Evolutionary conservation across 176 grass and related monocot species (phyloP).

Genomic region (Oryza glaberrima): DNA sequence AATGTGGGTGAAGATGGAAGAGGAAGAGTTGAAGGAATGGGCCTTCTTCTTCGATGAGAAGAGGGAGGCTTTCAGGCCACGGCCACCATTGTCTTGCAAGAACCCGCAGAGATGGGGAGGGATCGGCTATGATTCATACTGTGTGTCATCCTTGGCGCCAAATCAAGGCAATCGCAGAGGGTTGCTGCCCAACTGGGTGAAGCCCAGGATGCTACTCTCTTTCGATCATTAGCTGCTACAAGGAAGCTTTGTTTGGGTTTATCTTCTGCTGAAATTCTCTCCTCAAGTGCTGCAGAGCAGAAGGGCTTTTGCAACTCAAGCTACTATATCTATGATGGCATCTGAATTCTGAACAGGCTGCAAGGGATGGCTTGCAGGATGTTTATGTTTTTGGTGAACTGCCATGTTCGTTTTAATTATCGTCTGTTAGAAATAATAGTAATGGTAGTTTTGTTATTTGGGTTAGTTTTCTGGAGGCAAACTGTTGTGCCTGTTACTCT

Average conservation of each 20-base stretch:
- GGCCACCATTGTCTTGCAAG: not conserved
- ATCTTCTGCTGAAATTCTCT: not conserved
- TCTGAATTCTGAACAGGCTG: not conserved
- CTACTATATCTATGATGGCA: not conserved
- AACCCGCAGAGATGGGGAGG: not conserved
- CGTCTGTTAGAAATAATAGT: not conserved
- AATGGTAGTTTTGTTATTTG: not conserved
- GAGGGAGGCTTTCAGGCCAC: not conserved
- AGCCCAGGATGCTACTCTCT: not conserved
- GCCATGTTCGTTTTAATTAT: not conserved
- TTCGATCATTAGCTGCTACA: not conserved
- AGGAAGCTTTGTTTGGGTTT: too few relatives aligned
- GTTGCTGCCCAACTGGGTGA: not conserved
- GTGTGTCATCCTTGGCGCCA: not conserved
- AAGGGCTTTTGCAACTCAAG: not conserved
- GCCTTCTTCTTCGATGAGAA: not conserved
- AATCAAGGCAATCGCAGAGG: not conserved
- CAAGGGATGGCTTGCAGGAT: not conserved
- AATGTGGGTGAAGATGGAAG: not conserved
- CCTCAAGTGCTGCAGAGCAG: not conserved
- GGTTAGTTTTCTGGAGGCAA: not conserved
- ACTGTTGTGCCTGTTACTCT: not conserved
- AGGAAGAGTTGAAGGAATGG: not conserved
- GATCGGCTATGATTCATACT: not conserved
- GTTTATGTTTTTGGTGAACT: not conserved